Conservation (phyloP, 495 filamentous ascomycete species). For the Tuber magnatum region DNA sequence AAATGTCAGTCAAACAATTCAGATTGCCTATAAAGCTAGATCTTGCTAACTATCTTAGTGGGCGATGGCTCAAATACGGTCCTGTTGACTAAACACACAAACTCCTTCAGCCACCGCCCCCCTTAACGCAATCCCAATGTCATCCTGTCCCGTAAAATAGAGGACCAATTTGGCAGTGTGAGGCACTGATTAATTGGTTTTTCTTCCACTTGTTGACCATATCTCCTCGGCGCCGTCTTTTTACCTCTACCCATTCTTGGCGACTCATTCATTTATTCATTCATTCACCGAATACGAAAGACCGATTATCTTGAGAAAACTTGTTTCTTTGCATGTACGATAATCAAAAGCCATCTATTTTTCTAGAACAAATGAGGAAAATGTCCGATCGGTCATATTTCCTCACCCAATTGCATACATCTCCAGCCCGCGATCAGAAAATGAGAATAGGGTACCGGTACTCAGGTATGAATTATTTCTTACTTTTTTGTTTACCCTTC, state of each 20-base stretch:
- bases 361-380: background rate
- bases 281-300: background rate
- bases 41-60: background rate
- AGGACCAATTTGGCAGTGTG: slow-evolving; percentile 6
- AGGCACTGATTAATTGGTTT: slow-evolving; percentile 23
- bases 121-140: slow-evolving; percentile 3
- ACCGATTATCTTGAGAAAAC: background rate
- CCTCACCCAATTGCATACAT: background rate
- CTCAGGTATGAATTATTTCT: too few species aligned
- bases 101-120: background rate
- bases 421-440: background rate
- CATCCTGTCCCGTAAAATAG: slow-evolving; percentile 4
- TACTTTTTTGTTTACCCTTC: too few species aligned
- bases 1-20: slow-evolving; percentile 18
- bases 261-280: background rate
- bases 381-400: background rate
- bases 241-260: background rate
- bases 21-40: background rate
- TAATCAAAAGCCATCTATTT: background rate
- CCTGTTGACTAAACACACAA: slow-evolving; percentile 27
- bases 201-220: slow-evolving; percentile 11
- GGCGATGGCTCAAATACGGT: slow-evolving; percentile 33
- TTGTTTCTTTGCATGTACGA: background rate
- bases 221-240: background rate
- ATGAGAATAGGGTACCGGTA: background rate